These are phyloP conservation scores for Syzygium syzygioides DNA, from an alignment of 441 rosid species.

Conservation along the genomic window DNA sequence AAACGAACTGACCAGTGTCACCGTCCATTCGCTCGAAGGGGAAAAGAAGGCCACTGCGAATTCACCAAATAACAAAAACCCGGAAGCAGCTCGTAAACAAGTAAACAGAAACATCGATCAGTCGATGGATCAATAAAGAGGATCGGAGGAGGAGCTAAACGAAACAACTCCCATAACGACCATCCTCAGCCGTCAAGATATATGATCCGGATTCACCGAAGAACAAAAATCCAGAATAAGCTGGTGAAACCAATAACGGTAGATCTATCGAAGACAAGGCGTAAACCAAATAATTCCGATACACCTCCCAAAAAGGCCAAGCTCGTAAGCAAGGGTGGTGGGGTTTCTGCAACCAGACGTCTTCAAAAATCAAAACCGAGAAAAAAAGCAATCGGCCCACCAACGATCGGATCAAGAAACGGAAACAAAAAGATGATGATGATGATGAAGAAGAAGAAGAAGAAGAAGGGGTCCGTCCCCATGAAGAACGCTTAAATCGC, in stretches of 20 bases:
- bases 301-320: neutral
- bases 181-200: neutral
- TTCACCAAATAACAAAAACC: neutral
- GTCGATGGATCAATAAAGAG: neutral
- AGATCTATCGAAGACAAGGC: too few relatives aligned
- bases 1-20: neutral
- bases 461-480: neutral
- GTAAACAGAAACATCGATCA: neutral
- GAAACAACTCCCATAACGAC: too few relatives aligned
- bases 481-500: too few relatives aligned
- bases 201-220: neutral
- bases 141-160: too few relatives aligned
- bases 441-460: too few relatives aligned
- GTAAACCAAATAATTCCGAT: neutral
- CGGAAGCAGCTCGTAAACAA: too few relatives aligned
- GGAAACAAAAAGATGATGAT: too few relatives aligned
- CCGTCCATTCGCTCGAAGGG: neutral
- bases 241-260: neutral
- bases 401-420: neutral
- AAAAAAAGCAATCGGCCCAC: neutral
- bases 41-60: neutral
- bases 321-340: neutral
- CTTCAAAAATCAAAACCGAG: neutral
- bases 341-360: neutral
- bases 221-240: neutral